phyloP scores from a whole-genome alignment of 306 rosid genomes.

The Pyrus betulifolia region DNA sequence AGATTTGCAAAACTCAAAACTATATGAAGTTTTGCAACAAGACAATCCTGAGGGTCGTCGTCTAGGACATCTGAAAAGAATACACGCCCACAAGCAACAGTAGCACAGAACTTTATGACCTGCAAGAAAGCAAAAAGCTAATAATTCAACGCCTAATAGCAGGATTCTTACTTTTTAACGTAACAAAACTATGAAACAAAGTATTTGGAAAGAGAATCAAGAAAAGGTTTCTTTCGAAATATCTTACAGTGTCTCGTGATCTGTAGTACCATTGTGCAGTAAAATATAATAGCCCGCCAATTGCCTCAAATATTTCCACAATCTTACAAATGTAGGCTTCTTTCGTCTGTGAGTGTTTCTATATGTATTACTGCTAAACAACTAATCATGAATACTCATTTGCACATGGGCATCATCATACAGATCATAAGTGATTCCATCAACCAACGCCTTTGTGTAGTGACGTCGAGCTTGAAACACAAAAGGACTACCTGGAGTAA shows the following conservation, averaged over 20 bases:
- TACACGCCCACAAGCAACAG: constrained; percentile 50
- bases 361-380: neutral
- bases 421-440: no score
- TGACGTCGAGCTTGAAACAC: constrained; percentile 35
- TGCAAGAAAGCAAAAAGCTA: neutral
- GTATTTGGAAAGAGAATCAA: neutral
- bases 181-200: neutral
- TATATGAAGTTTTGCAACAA: constrained; percentile 34
- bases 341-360: neutral
- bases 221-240: neutral
- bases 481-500: neutral
- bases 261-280: constrained; percentile 82
- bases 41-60: constrained; percentile 58
- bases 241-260: constrained; percentile 61
- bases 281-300: constrained; percentile 32
- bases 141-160: neutral
- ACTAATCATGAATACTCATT: constrained; percentile 26
- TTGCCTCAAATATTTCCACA: constrained; percentile 59
- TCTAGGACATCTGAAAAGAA: constrained; percentile 64
- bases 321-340: constrained; percentile 47
- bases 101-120: constrained; percentile 39
- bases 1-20: neutral
- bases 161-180: neutral
- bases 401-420: constrained; percentile 33
- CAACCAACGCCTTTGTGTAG: constrained; percentile 19